Evolutionary conservation across 2,329 filamentous ascomycete species (phyloP), one percentile per base, ranked within the genome.

Genomic region (Fusarium sp.): DNA sequence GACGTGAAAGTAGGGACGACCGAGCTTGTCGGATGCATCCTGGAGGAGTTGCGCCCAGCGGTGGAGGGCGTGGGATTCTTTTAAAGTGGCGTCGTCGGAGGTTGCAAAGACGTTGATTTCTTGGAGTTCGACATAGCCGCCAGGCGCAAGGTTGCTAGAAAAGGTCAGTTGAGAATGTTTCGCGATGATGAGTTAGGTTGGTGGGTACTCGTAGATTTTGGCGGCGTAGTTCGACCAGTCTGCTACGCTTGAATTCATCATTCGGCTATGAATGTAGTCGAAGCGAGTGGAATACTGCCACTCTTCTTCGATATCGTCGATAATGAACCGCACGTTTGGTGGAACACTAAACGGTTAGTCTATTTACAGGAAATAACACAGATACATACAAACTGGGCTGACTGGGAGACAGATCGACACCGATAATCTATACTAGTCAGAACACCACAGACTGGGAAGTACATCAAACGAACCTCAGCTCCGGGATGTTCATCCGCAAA

Each of bases 401-500:
- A 5, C 32, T 64, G 9, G 59, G 59, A 12, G 62, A 64, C 1
- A 64, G 50, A 12, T 64, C 62, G 1, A 64, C 29, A 1, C 62
- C 62, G 1, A 40, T 55, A 3, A 68, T 58, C 65, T 68, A 1
- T 0, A 0, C 18, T 10, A 46, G 8, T 54, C 4, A 27, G 18
- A 16, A 16, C 8, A 0, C 0, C 3, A 3, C 4, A 1, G 25
- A 8, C n/a, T 4, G 3, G 6, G 5, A 22, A 5, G 1, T 0
- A 9, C 4, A 3, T 3, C 3, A 8, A 18, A 10, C 60, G 0
- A 24, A 63, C 60, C 47, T 63, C 53, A 2, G 66, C 50, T 2
- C 47, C 29, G 1, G 65, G 65, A 8, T 69, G 65, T 6, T 69
- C 65, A 8, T 69, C 66, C 6, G 66, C 65, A 6, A 38, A 69